A percentile compares a stretch with the other conserved stretches of the same genome.
These are phyloP conservation scores for Oleoguttula mirabilis DNA, from an alignment of 495 filamentous ascomycete species.

Conservation along the genomic window DNA sequence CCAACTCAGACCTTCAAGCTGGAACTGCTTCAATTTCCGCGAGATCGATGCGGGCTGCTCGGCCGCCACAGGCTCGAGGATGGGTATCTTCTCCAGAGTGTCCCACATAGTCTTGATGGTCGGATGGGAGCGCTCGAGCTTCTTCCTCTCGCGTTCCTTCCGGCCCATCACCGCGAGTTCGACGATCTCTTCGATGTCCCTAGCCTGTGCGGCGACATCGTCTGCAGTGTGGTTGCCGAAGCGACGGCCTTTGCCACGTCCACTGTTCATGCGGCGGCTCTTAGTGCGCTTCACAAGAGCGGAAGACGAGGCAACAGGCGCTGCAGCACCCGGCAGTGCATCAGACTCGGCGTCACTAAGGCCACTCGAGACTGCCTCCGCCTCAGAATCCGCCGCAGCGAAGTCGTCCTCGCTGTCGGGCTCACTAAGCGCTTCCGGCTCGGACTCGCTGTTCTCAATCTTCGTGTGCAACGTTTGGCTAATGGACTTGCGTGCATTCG, in stretches of 20 bases:
- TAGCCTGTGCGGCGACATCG: background rate
- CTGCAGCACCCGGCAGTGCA: background rate
- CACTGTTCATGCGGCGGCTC: background rate
- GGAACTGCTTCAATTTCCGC: conserved; percentile 77
- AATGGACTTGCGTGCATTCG: conserved; percentile 7
- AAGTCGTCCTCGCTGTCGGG: conserved; percentile 16
- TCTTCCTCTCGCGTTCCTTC: conserved; percentile 42
- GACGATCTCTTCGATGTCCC: conserved; percentile 16
- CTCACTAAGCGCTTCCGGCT: conserved; percentile 14
- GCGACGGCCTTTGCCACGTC: conserved; percentile 1
- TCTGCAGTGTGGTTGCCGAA: conserved; percentile 6
- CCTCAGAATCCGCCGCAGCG: conserved; percentile 2
- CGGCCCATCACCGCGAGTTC: conserved; percentile 24
- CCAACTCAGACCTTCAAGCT: conserved; percentile 88
- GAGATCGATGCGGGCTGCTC: conserved; percentile 68
- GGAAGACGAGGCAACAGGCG: background rate
- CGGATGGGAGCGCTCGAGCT: conserved; percentile 67
- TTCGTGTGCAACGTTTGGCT: conserved; percentile 3
- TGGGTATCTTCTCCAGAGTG: conserved; percentile 52
- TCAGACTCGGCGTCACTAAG: conserved; percentile 19
- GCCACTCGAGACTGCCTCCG: conserved; percentile 9
- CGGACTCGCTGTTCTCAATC: conserved; percentile 18
- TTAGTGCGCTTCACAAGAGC: background rate
- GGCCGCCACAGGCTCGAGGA: conserved; percentile 51
- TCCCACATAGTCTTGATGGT: conserved; percentile 72